Base-by-base conservation (phyloP, 75 land plant species). In the Adiantum capillusveneris region DNA sequence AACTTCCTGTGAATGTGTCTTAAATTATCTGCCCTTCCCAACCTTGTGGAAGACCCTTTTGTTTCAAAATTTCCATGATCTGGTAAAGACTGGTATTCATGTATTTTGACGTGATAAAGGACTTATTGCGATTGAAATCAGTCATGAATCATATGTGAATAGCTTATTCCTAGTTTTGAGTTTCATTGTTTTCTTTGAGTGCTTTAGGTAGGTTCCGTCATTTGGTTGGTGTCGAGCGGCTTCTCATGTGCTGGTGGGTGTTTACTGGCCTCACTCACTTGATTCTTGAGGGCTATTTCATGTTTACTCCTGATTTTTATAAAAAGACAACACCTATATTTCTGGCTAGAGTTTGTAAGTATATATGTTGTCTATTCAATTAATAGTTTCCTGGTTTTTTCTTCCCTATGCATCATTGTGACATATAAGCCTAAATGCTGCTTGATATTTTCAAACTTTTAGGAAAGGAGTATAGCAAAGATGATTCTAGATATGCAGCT, bases 391-490 rank as follows among this genome's bases (percentile, higher is more conserved):
- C 27, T 17, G 3, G 21, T 6, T 2, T n/a, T 6, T 2, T 46
- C 17, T 46, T 20, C 21, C 2, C 17, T 46, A 3, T 2, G 21
- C 21, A 46, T 39, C n/a, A 18, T 48, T 11, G 11, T 9, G 51
- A 11, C 51, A 48, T 9, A 16, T 12, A 18, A 9, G 13, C 6
- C 9, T 18, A 5, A 11, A 5, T 48, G 51, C 18, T 19, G 55
- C 29, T 58, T 5, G 2, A 1, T 30, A 27, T 30, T 2, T 43
- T 6, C 50, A 39, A 59, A 62, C 43, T 81, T 6, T 0, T 70
- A 90, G 96, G 97, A 95, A 91, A 91, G 60, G 97, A 91, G 66
- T 91, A 91, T 73, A 79, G 92, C 78, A 91, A 91, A 58, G 97
- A 89, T 29, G 97, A 91, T 59, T 88, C 94, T 9, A 79, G 97